Conservation (phyloP, 2,329 filamentous ascomycete species). For the Albifimbria verrucaria region DNA sequence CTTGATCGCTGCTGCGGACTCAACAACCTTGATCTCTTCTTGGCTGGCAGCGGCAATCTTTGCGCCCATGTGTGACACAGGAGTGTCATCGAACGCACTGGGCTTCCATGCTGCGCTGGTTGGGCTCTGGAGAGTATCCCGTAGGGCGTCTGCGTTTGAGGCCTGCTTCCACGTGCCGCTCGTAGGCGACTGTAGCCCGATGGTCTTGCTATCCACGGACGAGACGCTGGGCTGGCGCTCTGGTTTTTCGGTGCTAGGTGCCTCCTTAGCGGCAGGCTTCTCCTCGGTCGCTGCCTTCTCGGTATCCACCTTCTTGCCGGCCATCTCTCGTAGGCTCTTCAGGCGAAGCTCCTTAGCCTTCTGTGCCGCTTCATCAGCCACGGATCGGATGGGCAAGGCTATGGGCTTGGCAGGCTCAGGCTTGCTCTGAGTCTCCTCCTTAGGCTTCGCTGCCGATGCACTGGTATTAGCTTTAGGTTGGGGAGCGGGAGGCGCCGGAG, state of each 20-base stretch:
- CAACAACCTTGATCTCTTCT: conserved; percentile 35
- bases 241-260: conserved; percentile 8
- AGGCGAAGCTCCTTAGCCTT: conserved; percentile 60
- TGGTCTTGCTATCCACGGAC: background rate
- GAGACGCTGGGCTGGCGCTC: conserved; percentile 3
- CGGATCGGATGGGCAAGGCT: conserved; percentile 45
- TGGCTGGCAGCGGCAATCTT: conserved; percentile 27
- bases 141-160: conserved; percentile 17
- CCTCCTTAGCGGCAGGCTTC: conserved; percentile 6
- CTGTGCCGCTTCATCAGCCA: conserved; percentile 63
- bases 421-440: conserved; percentile 16
- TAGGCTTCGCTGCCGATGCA: conserved; percentile 12
- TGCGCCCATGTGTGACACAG: conserved; percentile 24
- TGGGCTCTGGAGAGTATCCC: conserved; percentile 39
- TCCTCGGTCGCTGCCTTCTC: conserved; percentile 13
- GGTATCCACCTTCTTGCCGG: conserved; percentile 38
- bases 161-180: conserved; percentile 38
- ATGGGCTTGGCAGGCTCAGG: conserved; percentile 17
- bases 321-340: conserved; percentile 51
- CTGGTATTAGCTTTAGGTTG: conserved; percentile 16
- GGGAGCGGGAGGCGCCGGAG: conserved; percentile 11
- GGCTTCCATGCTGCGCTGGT: conserved; percentile 40
- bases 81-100: conserved; percentile 9
- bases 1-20: conserved; percentile 31
- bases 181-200: conserved; percentile 37